Conservation (phyloP, 2,329 filamentous ascomycete genomes). For the Immersiporthe knoxdaviesiana region DNA sequence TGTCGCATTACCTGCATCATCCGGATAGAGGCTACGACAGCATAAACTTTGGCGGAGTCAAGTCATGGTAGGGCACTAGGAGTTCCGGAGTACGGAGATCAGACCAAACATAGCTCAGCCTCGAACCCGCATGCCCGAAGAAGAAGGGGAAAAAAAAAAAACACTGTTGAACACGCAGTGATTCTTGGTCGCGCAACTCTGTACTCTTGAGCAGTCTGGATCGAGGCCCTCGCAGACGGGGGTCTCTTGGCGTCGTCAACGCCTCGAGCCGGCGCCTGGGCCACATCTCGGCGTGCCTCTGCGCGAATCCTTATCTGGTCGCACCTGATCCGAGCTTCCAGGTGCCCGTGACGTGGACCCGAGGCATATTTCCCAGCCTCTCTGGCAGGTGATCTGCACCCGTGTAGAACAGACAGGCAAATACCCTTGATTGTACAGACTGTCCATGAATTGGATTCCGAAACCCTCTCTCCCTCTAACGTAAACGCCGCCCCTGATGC, state of each 20-base stretch:
- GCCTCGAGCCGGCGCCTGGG: neutral
- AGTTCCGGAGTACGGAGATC: neutral
- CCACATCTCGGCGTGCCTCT: neutral
- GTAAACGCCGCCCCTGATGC: neutral
- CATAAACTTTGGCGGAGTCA: neutral
- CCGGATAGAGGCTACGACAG: neutral
- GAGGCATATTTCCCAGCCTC: neutral
- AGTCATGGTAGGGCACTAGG: neutral
- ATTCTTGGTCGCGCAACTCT: neutral
- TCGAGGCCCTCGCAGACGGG: neutral
- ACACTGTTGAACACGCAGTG: neutral
- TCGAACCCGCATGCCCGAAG: neutral
- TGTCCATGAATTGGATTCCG: neutral
- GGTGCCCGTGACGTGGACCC: neutral
- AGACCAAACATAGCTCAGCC: neutral
- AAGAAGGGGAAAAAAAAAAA: too few relatives aligned
- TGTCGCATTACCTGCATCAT: neutral
- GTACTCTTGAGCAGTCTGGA: neutral
- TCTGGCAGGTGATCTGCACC: neutral
- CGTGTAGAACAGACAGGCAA: neutral
- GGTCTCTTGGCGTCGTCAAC: constrained; percentile 1
- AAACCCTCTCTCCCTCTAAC: neutral
- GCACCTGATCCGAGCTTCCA: neutral
- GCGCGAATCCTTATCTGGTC: neutral
- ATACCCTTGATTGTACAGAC: neutral